phyloP scores from a whole-genome alignment of 2,329 filamentous ascomycete genomes.

The Penicillium fuscoglaucum region DNA sequence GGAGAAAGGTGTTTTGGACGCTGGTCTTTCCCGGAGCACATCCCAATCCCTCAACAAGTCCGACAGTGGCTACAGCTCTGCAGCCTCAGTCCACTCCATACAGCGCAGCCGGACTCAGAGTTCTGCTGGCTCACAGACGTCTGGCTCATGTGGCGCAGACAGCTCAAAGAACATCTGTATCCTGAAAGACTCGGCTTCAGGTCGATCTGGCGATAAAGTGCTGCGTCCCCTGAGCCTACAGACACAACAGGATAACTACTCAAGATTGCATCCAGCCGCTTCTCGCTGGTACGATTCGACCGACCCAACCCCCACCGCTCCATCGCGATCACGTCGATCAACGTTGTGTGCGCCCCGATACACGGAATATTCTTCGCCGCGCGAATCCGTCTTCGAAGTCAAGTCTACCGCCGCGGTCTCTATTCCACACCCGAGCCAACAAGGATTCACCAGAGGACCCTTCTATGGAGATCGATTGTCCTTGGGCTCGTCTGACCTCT shows the following conservation, averaged over 20 bases:
- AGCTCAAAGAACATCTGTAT: constrained; percentile 11
- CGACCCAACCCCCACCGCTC: constrained; percentile 10
- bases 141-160: constrained; percentile 22
- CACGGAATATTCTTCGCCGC: constrained; percentile 20
- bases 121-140: constrained; percentile 32
- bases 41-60: constrained; percentile 32
- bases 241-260: constrained; percentile 18
- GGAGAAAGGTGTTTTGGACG: constrained; percentile 17
- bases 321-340: constrained; percentile 19
- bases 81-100: constrained; percentile 34
- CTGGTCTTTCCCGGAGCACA: constrained; percentile 17
- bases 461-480: constrained; percentile 18
- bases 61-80: constrained; percentile 44
- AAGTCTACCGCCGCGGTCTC: not conserved
- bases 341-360: constrained; percentile 27
- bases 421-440: not conserved
- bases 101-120: constrained; percentile 25
- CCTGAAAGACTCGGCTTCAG: not conserved
- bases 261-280: constrained; percentile 12
- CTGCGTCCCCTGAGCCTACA: constrained; percentile 25
- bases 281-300: constrained; percentile 20
- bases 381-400: not conserved
- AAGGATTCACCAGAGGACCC: constrained; percentile 4
- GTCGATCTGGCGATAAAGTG: constrained; percentile 9
- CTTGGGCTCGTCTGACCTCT: constrained; percentile 1